Base-by-base conservation (phyloP, 257 asterid species). In the Gynochthodes officinalis region DNA sequence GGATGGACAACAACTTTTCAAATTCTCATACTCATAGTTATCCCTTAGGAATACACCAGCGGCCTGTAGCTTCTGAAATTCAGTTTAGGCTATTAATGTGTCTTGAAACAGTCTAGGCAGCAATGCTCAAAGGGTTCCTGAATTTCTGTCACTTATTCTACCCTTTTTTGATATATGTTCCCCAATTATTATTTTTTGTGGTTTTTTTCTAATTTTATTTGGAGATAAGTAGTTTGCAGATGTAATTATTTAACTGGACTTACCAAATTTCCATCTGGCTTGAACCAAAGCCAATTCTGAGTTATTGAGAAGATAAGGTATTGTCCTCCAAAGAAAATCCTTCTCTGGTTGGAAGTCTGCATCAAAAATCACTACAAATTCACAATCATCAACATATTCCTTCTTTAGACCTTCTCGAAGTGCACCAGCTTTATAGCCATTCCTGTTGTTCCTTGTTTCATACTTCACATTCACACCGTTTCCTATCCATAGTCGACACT, bases 211-310 rank as follows among this genome's bases (percentile, higher is more conserved):
- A 37, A 33, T 35, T 39, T 5, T 13, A 63, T 13, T 43, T 0
- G 33, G 19, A 7, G 12, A 30, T 46, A 33, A 18, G 28, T 16
- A 59, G 48, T 71, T 64, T 42, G 66, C 25, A 54, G 23, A 54
- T 70, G 63, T 54, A 69, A 23, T 48, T 44, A 67, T 52, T 33
- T 4, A 60, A 53, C 64, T 46, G 69, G 60, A 69, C 85, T 78
- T 83, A 90, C 98, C 98, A 74, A 93, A 93, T 88, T 84, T 90
- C 98, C 98, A 93, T 82, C 98, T 87, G 39, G 98, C 98, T 80
- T 93, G 97, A 80, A 93, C 98, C 88, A 93, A 80, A 58, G 86
- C 98, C 84, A 93, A 54, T 69, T 93, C 92, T 69, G 97, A 93
- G 86, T 89, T 89, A 42, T 85, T 83, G 25, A 90, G 81, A 53